Evolutionary conservation across 345 rosid genomes (phyloP).

Genomic region (Barbarea vulgaris): DNA sequence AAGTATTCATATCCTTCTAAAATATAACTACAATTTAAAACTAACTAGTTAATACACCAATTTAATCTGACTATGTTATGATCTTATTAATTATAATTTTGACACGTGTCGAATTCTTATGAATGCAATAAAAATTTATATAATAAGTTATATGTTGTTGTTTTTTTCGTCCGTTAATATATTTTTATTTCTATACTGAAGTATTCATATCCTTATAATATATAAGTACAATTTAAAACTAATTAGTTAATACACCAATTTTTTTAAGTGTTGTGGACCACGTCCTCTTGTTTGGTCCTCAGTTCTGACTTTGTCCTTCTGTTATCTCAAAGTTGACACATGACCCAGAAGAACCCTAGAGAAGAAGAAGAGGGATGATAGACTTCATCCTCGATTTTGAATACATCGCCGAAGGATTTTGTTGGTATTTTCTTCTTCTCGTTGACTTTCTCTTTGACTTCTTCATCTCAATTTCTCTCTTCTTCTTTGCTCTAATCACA

Average conservation of each 20-base stretch:
- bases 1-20: background rate
- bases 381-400: conserved; percentile 44
- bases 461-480: conserved; percentile 34
- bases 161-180: too few species aligned
- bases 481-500: conserved; percentile 35
- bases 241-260: background rate
- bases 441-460: conserved; percentile 39
- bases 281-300: conserved; percentile 27
- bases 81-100: too few species aligned
- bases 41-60: background rate
- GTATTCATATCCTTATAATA: background rate
- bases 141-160: too few species aligned
- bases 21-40: too few species aligned
- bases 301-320: conserved; percentile 18
- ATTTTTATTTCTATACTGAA: background rate
- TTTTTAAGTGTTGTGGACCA: conserved; percentile 20
- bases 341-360: conserved; percentile 32
- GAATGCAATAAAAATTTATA: too few species aligned
- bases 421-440: conserved; percentile 42
- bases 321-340: background rate
- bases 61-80: too few species aligned
- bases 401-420: conserved; percentile 42
- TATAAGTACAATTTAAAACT: too few species aligned
- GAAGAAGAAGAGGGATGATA: conserved; percentile 27
- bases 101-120: too few species aligned